Evolutionary conservation across 2,329 filamentous ascomycete species (phyloP).

Genomic region (Claviceps pazoutovae): DNA sequence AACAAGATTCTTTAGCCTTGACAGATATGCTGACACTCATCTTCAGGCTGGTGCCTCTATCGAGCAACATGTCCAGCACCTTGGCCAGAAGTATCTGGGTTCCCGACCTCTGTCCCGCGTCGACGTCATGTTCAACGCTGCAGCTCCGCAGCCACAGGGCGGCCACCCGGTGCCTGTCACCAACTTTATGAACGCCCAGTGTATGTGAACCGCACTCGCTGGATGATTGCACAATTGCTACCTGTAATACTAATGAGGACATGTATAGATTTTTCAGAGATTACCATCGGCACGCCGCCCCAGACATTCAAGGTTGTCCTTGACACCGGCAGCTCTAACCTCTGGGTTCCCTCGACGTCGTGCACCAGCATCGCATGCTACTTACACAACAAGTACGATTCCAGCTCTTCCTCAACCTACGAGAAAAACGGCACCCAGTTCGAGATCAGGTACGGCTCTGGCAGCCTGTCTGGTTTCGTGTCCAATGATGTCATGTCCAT

Average conservation of each 20-base stretch:
- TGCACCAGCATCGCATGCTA: slow-evolving; percentile 97
- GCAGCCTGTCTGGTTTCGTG: slow-evolving; percentile 83
- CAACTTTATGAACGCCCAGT: slow-evolving; percentile 98
- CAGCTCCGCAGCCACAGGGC: slow-evolving; percentile 48
- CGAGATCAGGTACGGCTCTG: slow-evolving; percentile 90
- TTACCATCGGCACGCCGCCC: slow-evolving; percentile 78
- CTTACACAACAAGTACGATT: slow-evolving; percentile 94
- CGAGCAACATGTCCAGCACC: slow-evolving; percentile 63
- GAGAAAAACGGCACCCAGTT: slow-evolving; percentile 88
- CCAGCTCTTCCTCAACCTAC: slow-evolving; percentile 74
- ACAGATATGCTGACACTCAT: slow-evolving; percentile 2
- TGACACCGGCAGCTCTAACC: slow-evolving; percentile 96
- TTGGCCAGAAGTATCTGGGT: slow-evolving; percentile 96
- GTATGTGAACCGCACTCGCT: slow-evolving; percentile 38
- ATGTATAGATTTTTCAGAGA: slow-evolving; percentile 80
- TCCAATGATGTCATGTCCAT: slow-evolving; percentile 79
- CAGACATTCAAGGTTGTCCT: slow-evolving; percentile 97
- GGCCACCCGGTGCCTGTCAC: slow-evolving; percentile 76
- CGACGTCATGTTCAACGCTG: slow-evolving; percentile 68
- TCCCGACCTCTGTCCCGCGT: slow-evolving; percentile 50
- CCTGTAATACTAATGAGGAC: background rate
- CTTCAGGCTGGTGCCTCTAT: slow-evolving; percentile 61
- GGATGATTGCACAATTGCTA: background rate
- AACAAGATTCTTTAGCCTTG: background rate
- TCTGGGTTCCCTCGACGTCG: slow-evolving; percentile 87